These are phyloP conservation scores for Alternaria ethzedia DNA, from an alignment of 2,329 filamentous ascomycete species.

Conservation along the genomic window DNA sequence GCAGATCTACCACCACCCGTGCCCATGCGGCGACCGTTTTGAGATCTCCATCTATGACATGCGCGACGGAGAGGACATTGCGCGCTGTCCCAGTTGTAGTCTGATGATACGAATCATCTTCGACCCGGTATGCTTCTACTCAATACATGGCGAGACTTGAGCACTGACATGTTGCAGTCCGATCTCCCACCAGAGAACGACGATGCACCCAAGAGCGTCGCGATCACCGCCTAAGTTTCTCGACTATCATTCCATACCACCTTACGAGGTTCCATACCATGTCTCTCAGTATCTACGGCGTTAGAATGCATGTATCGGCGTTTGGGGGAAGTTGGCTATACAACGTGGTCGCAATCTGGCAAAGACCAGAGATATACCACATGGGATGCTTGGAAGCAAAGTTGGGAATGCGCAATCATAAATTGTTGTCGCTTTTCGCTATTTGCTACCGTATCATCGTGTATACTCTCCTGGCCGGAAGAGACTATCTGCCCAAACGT, in stretches of 20 bases:
- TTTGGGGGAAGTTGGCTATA: conserved; percentile 9
- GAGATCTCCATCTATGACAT: conserved; percentile 87
- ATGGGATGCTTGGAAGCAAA: neutral
- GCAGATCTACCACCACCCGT: conserved; percentile 94
- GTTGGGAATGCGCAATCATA: neutral
- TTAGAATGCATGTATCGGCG: conserved; percentile 22
- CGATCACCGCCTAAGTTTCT: conserved; percentile 34
- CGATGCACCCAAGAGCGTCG: conserved; percentile 27
- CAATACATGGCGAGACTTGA: neutral
- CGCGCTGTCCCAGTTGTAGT: conserved; percentile 96
- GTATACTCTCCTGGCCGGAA: neutral
- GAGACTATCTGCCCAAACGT: neutral
- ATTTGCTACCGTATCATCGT: conserved; percentile 2
- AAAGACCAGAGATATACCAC: neutral
- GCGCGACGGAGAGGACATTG: conserved; percentile 88
- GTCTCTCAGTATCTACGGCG: conserved; percentile 4
- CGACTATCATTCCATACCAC: neutral
- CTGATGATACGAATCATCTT: conserved; percentile 96
- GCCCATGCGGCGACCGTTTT: conserved; percentile 96
- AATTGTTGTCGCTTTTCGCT: neutral
- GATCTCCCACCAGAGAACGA: conserved; percentile 40
- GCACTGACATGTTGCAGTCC: conserved; percentile 27
- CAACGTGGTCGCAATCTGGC: neutral
- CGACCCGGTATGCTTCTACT: conserved; percentile 68
- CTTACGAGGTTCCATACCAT: neutral